phyloP scores from a whole-genome alignment of 1,284 basidiomycete species.

The Microbotryum scabiosae region DNA sequence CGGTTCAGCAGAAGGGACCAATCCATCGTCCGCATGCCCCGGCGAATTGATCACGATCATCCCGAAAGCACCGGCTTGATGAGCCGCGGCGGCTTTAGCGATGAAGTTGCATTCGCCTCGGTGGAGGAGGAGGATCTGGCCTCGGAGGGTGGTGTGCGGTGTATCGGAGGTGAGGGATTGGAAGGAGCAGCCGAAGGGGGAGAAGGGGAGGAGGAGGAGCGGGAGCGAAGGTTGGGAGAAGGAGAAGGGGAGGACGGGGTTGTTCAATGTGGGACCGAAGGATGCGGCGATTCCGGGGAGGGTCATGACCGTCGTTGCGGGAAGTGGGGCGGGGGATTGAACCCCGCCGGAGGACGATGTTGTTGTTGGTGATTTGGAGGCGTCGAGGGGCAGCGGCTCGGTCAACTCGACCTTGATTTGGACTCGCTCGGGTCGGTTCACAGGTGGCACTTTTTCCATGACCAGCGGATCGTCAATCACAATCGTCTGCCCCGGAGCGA shows the following conservation, averaged over 20 bases:
- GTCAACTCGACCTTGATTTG: conserved; percentile 4
- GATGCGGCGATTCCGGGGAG: not conserved
- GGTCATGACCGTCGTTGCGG: not conserved
- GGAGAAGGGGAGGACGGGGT: conserved; percentile 3
- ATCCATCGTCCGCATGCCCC: conserved; percentile 6
- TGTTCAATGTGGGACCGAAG: not conserved
- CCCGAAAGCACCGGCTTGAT: conserved; percentile 22
- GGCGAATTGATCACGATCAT: conserved; percentile 27
- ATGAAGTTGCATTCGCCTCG: conserved; percentile 33
- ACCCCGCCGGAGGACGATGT: not conserved
- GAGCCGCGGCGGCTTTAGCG: conserved; percentile 27
- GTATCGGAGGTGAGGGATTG: not conserved
- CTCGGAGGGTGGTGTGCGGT: not conserved
- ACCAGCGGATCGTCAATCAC: conserved; percentile 28
- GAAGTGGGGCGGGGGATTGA: conserved; percentile 4
- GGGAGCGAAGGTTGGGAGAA: conserved; percentile 7
- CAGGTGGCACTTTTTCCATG: conserved; percentile 5
- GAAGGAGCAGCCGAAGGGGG: not conserved
- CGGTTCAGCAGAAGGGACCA: conserved; percentile 25
- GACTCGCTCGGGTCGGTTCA: conserved; percentile 4
- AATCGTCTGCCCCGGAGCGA: conserved; percentile 23
- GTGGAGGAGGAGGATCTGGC: conserved; percentile 21
- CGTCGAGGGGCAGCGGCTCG: not conserved
- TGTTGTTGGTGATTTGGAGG: not conserved
- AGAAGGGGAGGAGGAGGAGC: not conserved